Evolutionary conservation across 225 moss, liverwort and hornwort genomes (phyloP).

Genomic region (Marchantia polymorpha): DNA sequence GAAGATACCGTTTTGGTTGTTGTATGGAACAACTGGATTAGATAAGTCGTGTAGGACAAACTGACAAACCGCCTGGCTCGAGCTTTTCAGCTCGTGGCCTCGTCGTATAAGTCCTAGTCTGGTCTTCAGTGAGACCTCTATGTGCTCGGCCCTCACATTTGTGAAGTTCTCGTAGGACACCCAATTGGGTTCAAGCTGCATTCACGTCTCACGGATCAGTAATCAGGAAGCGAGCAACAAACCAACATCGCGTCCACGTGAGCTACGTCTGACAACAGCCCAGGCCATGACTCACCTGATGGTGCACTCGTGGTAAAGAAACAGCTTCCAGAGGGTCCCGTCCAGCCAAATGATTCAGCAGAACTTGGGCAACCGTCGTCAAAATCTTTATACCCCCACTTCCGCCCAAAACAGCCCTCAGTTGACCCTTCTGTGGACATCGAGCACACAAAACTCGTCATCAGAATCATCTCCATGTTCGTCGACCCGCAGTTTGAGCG

Average conservation of each 20-base stretch:
- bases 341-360: constrained; percentile 57
- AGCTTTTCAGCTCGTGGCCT: constrained; percentile 49
- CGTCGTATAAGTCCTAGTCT: constrained; percentile 33
- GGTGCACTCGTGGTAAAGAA: constrained; percentile 60
- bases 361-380: constrained; percentile 78
- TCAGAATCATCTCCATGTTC: too few relatives aligned
- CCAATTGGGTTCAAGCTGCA: constrained; percentile 63
- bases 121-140: constrained; percentile 32
- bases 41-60: constrained; percentile 60
- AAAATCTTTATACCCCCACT: constrained; percentile 79
- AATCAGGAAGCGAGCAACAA: background rate
- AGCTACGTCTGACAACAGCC: background rate
- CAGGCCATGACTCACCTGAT: constrained; percentile 64
- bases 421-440: constrained; percentile 46
- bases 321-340: constrained; percentile 52
- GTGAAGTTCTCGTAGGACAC: constrained; percentile 75
- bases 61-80: constrained; percentile 54
- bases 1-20: background rate
- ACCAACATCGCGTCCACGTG: background rate
- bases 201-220: background rate
- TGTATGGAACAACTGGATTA: background rate
- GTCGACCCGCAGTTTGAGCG: too few relatives aligned
- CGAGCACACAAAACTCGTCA: background rate
- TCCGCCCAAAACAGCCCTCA: constrained; percentile 67
- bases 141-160: constrained; percentile 49